phyloP scores from a whole-genome alignment of 441 rosid genomes.

The Gossypium schwendimanii region DNA sequence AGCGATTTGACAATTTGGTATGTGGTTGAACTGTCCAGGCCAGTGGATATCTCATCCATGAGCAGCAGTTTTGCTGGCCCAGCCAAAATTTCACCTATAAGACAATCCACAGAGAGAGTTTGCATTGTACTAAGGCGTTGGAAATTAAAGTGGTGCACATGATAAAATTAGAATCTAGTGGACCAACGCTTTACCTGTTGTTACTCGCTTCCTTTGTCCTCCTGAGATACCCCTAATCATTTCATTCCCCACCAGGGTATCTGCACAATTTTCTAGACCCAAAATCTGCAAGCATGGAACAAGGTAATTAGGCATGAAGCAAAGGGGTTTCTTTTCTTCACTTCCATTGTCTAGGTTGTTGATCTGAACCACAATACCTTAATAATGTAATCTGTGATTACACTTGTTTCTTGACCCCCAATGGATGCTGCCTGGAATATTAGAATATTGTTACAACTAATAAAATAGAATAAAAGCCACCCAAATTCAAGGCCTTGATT shows the following conservation, averaged over 20 bases:
- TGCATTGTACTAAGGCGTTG: not conserved
- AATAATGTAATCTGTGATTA: conserved; percentile 24
- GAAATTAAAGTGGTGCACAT: no score
- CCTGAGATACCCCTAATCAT: conserved; percentile 56
- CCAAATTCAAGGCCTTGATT: not conserved
- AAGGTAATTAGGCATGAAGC: not conserved
- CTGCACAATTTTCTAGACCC: conserved; percentile 49
- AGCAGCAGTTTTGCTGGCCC: conserved; percentile 64
- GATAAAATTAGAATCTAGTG: not conserved
- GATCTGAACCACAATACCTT: conserved; percentile 18
- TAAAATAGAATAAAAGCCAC: not conserved
- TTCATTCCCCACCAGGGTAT: conserved; percentile 40
- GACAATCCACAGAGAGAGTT: not conserved
- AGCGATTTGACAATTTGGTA: conserved; percentile 63
- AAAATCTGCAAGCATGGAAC: conserved; percentile 21
- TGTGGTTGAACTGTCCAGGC: conserved; percentile 74
- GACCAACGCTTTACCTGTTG: conserved; percentile 32
- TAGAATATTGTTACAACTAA: not conserved
- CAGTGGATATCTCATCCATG: conserved; percentile 88
- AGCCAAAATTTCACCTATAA: conserved; percentile 74
- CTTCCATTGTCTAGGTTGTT: not conserved
- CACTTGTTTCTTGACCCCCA: conserved; percentile 22
- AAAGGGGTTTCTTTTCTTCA: not conserved
- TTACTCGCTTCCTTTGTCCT: conserved; percentile 55
- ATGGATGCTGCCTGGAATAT: conserved; percentile 23